A percentile compares a stretch with the other conserved stretches of the same genome.
Conservation (phyloP, 129 eudicot genomes). For the Lactuca saligna region DNA sequence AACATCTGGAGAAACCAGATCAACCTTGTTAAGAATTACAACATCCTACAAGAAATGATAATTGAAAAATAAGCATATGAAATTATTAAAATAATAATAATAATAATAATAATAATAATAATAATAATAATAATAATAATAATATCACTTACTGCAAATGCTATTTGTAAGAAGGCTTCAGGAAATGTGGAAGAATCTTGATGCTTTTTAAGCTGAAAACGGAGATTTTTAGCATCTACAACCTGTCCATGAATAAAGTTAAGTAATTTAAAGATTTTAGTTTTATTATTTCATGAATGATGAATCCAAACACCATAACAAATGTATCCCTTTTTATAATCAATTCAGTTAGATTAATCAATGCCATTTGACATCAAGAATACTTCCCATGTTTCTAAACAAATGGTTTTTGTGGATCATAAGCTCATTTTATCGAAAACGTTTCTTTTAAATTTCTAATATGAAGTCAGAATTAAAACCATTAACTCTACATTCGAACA, state of each 20-base stretch:
- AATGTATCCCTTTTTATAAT: no score
- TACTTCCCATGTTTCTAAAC: no score
- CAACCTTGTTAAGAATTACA: slow-evolving; percentile 84
- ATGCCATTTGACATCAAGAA: no score
- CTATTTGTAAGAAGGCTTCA: slow-evolving; percentile 90
- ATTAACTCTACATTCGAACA: not conserved
- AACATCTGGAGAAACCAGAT: slow-evolving; percentile 64
- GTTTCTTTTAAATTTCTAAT: not conserved
- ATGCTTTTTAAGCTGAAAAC: slow-evolving; percentile 71
- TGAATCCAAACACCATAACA: no score
- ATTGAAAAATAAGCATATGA: slow-evolving; percentile 13
- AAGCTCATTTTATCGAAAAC: no score
- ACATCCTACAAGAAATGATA: slow-evolving; percentile 66
- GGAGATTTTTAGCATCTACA: slow-evolving; percentile 95
- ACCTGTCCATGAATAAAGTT: slow-evolving; percentile 49
- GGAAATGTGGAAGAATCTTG: slow-evolving; percentile 80
- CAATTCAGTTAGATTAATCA: no score
- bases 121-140: not conserved
- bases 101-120: not conserved
- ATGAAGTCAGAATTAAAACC: not conserved
- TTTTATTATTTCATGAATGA: no score
- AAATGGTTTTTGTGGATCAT: no score
- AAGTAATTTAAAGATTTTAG: not conserved
- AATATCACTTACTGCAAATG: slow-evolving; percentile 62
- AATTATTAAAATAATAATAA: not conserved